A percentile compares a stretch with the other conserved stretches of the same genome.
phyloP scores from a whole-genome alignment of 148 eudicot species.

The Rhododendron williamsianum region DNA sequence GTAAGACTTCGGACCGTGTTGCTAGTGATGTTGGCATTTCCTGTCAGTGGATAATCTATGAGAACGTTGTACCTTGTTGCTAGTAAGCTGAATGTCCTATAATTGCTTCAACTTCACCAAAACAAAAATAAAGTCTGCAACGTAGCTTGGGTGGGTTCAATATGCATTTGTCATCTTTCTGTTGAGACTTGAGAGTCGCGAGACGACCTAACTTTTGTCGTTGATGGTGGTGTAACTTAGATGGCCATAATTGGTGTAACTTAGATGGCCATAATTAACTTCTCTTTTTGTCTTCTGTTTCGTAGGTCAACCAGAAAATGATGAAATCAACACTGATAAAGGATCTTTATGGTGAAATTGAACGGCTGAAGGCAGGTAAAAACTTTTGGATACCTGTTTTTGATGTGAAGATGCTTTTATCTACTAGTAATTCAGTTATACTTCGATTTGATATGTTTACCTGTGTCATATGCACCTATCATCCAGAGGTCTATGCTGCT shows the following conservation, averaged over 20 bases:
- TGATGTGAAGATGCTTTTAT: neutral
- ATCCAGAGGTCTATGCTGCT: constrained; percentile 80
- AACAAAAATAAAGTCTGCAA: neutral
- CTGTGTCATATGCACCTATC: neutral
- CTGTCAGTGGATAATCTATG: neutral
- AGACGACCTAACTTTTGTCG: neutral
- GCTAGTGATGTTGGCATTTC: neutral
- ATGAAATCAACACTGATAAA: constrained; percentile 90
- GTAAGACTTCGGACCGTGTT: neutral
- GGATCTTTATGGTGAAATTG: constrained; percentile 91
- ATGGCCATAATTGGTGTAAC: neutral
- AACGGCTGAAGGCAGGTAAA: constrained; percentile 73
- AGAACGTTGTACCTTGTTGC: neutral
- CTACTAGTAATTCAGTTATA: neutral
- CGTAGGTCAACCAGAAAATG: constrained; percentile 88
- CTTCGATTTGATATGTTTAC: neutral
- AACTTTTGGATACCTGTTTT: neutral
- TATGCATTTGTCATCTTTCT: neutral
- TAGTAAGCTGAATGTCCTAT: neutral
- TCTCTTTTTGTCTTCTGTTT: neutral
- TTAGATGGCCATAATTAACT: neutral
- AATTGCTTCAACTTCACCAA: neutral
- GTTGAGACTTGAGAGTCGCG: neutral
- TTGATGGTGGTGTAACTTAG: neutral
- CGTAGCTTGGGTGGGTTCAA: neutral